A percentile compares a stretch with the other conserved stretches of the same genome.
Evolutionary conservation across 768 basidiomycete genomes (phyloP).

Genomic region (Dendrothele bispora): DNA sequence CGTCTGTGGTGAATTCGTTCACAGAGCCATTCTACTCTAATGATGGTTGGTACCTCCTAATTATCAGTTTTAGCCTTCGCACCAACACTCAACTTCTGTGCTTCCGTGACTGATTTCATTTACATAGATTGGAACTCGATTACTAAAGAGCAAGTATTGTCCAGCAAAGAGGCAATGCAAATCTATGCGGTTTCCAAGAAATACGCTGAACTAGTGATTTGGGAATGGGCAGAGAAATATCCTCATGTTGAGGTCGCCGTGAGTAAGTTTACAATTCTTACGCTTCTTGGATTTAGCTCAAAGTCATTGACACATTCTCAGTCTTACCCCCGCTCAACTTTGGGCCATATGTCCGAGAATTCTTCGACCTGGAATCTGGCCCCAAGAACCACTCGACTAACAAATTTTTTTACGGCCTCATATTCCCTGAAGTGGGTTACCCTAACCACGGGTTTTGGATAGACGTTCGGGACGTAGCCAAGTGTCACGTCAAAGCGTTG

Average conservation of each 20-base stretch:
- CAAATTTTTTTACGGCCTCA: slow-evolving; percentile 22
- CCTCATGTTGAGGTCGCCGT: slow-evolving; percentile 34
- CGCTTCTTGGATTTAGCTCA: not conserved
- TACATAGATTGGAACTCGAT: slow-evolving; percentile 32
- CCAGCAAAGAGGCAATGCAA: slow-evolving; percentile 12
- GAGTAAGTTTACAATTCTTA: slow-evolving; percentile 22
- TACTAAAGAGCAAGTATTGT: slow-evolving; percentile 28
- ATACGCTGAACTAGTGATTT: slow-evolving; percentile 35
- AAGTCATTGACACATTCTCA: slow-evolving; percentile 7
- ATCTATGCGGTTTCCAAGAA: slow-evolving; percentile 38
- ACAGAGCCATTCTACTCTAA: slow-evolving; percentile 24
- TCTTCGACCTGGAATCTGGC: slow-evolving; percentile 14
- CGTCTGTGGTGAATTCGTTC: slow-evolving; percentile 20
- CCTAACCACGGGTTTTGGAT: slow-evolving; percentile 20
- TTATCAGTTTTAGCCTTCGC: not conserved
- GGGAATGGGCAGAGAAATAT: slow-evolving; percentile 37
- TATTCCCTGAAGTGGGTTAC: slow-evolving; percentile 20
- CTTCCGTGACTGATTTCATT: too few species aligned
- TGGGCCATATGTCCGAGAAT: slow-evolving; percentile 28
- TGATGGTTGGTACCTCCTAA: slow-evolving; percentile 19
- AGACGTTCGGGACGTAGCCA: slow-evolving; percentile 33
- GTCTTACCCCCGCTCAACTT: slow-evolving; percentile 33
- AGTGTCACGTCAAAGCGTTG: slow-evolving; percentile 30
- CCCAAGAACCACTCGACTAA: slow-evolving; percentile 21
- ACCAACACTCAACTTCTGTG: not conserved